Evolutionary conservation across 2,329 filamentous ascomycete species (phyloP), one percentile per base, ranked within the genome.

Genomic region (Cordyceps pruinosa): DNA sequence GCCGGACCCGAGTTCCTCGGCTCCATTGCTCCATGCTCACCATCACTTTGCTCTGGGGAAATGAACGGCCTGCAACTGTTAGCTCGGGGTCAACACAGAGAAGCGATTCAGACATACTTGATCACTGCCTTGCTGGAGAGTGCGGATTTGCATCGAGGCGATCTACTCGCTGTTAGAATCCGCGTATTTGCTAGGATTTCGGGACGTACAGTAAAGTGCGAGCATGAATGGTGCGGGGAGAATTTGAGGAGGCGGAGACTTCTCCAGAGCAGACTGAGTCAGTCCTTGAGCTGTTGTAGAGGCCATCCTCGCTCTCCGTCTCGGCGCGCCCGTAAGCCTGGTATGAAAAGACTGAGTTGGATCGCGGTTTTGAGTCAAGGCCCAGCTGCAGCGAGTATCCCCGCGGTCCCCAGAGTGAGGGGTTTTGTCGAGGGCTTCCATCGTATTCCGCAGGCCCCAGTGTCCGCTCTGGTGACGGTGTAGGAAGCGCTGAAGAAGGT

Each of bases 1-100:
- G 77, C 75, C 1, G 79, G 81, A 56, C 13, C 35, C 28, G 30
- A 45, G 72, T 73, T 63, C 72, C 77, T 67, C 77, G 76, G 45
- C 49, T 42, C 39, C 28, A 28, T 26, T 8, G 19, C 28, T 12
- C 54, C 46, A 23, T 45, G 37, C 37, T 57, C 54, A 15, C 25
- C 54, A 28, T 50, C 54, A 39, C 54, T 44, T 42, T 56, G 53
- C 49, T 64, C 62, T 17, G 70, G 70, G 6, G 70, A 72, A 37
- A 66, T 69, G 4, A 69, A 69, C 58, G 71, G 15, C 21, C 45
- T 72, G 23, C 56, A 54, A 9, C 21, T 25, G 46, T 57, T 44
- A 57, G 61, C 55, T 13, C 1, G 12, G 50, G 39, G 19, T 49
- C 9, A 28, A 9, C 15, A 19, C 17, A 10, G 4, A 30, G n/a